phyloP scores from a whole-genome alignment of 441 rosid genomes.

The Melastoma candidum region DNA sequence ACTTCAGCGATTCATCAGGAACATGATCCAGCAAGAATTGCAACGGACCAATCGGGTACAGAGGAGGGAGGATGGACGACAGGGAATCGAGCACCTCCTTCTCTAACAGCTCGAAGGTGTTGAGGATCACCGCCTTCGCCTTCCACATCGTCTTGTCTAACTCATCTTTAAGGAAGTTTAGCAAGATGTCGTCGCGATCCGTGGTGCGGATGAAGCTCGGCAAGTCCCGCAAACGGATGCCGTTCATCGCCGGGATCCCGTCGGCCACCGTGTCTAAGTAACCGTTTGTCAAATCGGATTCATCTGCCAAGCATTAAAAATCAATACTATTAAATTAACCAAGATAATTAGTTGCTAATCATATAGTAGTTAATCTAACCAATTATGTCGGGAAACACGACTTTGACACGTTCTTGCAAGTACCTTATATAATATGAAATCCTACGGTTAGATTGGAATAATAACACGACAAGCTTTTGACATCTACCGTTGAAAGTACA shows the following conservation, averaged over 20 bases:
- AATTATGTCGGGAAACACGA: too few species aligned
- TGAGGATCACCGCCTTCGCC: slow-evolving; percentile 20
- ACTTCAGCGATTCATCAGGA: too few species aligned
- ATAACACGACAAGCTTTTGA: too few species aligned
- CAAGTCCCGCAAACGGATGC: slow-evolving; percentile 24
- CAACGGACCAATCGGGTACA: slow-evolving; percentile 30
- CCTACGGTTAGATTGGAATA: too few species aligned
- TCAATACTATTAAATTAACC: not conserved
- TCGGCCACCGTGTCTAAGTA: slow-evolving; percentile 17
- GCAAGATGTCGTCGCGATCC: slow-evolving; percentile 17
- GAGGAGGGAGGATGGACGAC: slow-evolving; percentile 12
- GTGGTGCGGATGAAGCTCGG: slow-evolving; percentile 27
- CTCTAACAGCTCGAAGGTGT: slow-evolving; percentile 27
- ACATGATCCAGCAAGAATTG: too few species aligned
- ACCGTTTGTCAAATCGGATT: slow-evolving; percentile 18
- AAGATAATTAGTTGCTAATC: not conserved
- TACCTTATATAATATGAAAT: too few species aligned
- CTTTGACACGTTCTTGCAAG: too few species aligned
- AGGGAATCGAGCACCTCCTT: slow-evolving; percentile 17
- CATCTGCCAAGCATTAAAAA: slow-evolving; percentile 16
- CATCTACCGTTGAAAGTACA: too few species aligned
- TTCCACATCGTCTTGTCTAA: slow-evolving; percentile 7
- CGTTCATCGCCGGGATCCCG: slow-evolving; percentile 31
- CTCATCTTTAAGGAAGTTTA: slow-evolving; percentile 11
- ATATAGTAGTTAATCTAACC: too few species aligned